Percentiles rank a stretch among this genome's conserved stretches.
These are phyloP conservation scores for Mitragyna speciosa DNA, from an alignment of 257 asterid genomes.

Conservation along the genomic window DNA sequence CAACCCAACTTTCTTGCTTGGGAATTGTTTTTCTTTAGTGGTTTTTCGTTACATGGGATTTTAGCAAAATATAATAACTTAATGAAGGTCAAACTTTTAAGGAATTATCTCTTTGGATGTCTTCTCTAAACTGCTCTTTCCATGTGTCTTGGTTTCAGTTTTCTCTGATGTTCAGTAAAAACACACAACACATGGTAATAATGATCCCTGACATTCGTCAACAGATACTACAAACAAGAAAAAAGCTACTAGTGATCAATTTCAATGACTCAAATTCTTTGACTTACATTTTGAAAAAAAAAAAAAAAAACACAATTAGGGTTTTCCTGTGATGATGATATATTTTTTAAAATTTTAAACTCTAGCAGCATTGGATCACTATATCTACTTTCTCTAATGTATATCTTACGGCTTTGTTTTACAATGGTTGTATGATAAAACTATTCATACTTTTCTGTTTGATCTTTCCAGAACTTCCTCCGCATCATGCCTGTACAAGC, in stretches of 20 bases:
- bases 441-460: no score
- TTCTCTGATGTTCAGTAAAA: neutral
- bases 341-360: neutral
- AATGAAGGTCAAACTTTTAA: neutral
- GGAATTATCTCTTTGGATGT: neutral
- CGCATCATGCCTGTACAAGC: neutral
- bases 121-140: neutral
- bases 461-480: neutral
- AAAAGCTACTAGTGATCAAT: slow-evolving; percentile 2
- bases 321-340: neutral
- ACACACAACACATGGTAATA: neutral
- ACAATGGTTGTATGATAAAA: neutral
- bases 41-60: neutral
- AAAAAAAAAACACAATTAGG: slow-evolving; percentile 20
- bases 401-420: neutral
- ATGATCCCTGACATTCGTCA: neutral
- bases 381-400: neutral
- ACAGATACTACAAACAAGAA: neutral
- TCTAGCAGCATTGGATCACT: neutral
- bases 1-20: neutral
- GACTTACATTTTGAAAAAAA: neutral
- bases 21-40: neutral
- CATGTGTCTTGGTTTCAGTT: slow-evolving; percentile 7
- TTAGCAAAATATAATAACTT: neutral
- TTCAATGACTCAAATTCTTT: slow-evolving; percentile 21